phyloP scores from a whole-genome alignment of 768 basidiomycete species.

The Pleurotus salmoneostramineus region DNA sequence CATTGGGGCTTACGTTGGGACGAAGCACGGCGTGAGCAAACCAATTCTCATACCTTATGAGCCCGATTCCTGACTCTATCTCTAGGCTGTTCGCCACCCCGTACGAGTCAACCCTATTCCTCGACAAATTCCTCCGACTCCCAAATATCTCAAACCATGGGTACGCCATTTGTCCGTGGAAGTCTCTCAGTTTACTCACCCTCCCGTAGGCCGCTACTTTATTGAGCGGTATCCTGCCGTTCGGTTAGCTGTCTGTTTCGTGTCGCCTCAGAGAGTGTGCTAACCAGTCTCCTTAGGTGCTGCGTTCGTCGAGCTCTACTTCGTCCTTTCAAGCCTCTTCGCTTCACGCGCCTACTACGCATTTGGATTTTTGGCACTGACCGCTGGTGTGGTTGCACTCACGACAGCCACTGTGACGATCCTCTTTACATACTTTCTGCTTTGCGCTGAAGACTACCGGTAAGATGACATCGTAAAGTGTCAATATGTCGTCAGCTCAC shows the following conservation, averaged over 20 bases:
- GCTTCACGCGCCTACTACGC: constrained; percentile 93
- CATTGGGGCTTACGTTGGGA: constrained; percentile 82
- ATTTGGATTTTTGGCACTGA: constrained; percentile 91
- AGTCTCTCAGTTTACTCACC: not conserved
- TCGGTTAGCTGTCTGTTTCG: constrained; percentile 46
- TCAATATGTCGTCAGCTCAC: not conserved
- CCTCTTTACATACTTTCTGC: constrained; percentile 82
- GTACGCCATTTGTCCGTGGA: constrained; percentile 33
- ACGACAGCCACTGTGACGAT: constrained; percentile 92
- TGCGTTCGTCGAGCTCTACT: constrained; percentile 93
- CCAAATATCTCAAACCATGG: constrained; percentile 81
- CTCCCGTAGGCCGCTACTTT: constrained; percentile 56
- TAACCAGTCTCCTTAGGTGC: constrained; percentile 58
- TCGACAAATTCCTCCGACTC: constrained; percentile 88
- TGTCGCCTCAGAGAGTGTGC: not conserved
- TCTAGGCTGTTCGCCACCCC: constrained; percentile 71
- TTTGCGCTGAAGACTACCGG: constrained; percentile 95
- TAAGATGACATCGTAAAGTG: constrained; percentile 25
- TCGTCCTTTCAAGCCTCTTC: constrained; percentile 87
- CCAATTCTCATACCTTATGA: not conserved
- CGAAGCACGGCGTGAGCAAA: constrained; percentile 76
- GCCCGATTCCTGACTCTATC: constrained; percentile 7
- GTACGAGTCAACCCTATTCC: constrained; percentile 92
- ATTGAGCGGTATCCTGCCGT: constrained; percentile 90
- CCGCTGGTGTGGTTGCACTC: constrained; percentile 75